A percentile compares a stretch with the other conserved stretches of the same genome.
Evolutionary conservation across 805 yeast species (phyloP).

Genomic region (Zygosaccharomyces siamensis): DNA sequence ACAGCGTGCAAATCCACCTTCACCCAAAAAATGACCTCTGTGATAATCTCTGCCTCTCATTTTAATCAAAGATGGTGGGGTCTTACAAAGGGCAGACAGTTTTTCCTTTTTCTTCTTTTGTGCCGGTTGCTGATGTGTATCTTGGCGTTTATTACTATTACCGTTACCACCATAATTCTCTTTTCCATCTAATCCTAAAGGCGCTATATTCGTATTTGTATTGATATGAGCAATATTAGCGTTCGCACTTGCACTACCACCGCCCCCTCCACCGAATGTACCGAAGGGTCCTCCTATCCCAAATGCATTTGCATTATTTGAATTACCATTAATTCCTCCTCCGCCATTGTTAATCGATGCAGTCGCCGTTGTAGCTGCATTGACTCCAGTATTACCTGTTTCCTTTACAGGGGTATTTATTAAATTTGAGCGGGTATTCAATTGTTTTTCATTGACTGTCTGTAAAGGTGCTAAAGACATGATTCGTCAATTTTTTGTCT

Average conservation of each 20-base stretch:
- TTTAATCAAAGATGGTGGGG: conserved; percentile 92
- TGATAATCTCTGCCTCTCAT: conserved; percentile 88
- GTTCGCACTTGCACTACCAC: conserved; percentile 4
- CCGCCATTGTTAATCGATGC: neutral
- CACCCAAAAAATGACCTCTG: conserved; percentile 88
- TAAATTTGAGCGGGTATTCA: conserved; percentile 31
- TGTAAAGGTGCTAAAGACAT: conserved; percentile 36
- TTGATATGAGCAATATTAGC: conserved; percentile 4
- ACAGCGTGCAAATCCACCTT: conserved; percentile 98
- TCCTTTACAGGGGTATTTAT: conserved; percentile 32
- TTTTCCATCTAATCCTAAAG: conserved; percentile 14
- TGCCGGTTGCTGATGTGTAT: conserved; percentile 28
- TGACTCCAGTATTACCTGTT: conserved; percentile 5
- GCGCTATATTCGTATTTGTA: conserved; percentile 1
- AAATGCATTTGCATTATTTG: neutral
- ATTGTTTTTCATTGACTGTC: conserved; percentile 33
- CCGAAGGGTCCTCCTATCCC: neutral
- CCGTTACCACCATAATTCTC: conserved; percentile 15
- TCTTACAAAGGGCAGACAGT: conserved; percentile 83
- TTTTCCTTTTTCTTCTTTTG: conserved; percentile 79
- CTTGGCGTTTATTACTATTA: conserved; percentile 18
- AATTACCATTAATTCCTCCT: neutral
- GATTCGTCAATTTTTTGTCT: neutral
- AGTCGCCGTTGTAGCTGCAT: neutral
- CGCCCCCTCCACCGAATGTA: neutral